Percentiles rank a stretch among this genome's conserved stretches.
Conservation (phyloP, 306 rosid species). For the Ochetophila trinervis region DNA sequence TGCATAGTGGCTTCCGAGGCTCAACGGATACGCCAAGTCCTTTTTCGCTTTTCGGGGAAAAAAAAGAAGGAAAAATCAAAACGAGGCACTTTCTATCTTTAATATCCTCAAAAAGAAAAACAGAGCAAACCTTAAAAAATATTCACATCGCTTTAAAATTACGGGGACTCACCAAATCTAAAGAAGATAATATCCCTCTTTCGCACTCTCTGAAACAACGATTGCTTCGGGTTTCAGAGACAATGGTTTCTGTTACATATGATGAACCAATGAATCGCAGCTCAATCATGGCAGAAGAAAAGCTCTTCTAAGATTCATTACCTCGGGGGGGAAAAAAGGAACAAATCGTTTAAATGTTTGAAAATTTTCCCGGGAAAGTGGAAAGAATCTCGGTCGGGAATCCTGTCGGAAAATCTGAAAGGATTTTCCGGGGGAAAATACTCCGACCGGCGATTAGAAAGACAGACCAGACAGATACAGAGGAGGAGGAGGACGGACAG, state of each 20-base stretch:
- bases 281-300: neutral
- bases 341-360: neutral
- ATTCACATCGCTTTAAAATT: neutral
- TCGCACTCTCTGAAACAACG: neutral
- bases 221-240: conserved; percentile 6
- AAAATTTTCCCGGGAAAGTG: neutral
- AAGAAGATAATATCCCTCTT: neutral
- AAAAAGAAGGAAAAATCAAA: neutral
- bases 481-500: conserved; percentile 5
- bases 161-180: conserved; percentile 25
- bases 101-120: neutral
- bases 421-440: conserved; percentile 36
- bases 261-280: conserved; percentile 5
- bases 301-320: neutral
- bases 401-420: conserved; percentile 20
- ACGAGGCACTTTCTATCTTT: neutral
- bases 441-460: conserved; percentile 55
- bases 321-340: neutral
- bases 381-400: conserved; percentile 37
- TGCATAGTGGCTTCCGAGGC: neutral
- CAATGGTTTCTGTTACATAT: neutral
- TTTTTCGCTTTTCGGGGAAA: neutral
- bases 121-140: neutral
- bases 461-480: neutral
- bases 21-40: neutral